Conservation (phyloP, 2,329 filamentous ascomycete genomes). For the Fusarium continuum region DNA sequence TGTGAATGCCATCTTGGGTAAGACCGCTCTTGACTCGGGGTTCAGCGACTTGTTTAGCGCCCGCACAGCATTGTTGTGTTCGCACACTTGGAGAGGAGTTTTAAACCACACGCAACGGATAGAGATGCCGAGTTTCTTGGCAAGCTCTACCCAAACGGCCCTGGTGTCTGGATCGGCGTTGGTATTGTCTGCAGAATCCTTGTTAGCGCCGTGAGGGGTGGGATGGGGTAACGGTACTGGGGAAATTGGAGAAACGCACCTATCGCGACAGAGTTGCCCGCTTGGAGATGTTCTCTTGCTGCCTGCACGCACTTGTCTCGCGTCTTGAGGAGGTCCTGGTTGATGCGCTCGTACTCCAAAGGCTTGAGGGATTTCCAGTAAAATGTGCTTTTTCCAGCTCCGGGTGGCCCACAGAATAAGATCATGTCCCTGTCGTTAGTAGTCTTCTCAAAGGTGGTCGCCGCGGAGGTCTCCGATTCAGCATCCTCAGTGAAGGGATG, state of each 20-base stretch:
- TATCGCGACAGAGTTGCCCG: constrained; percentile 76
- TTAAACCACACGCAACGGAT: constrained; percentile 90
- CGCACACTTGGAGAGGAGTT: constrained; percentile 72
- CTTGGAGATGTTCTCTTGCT: constrained; percentile 71
- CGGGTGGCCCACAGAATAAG: constrained; percentile 87
- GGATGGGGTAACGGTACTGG: constrained; percentile 24
- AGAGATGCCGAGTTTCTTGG: constrained; percentile 73
- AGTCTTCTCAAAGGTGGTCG: constrained; percentile 66
- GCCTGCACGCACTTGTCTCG: constrained; percentile 75
- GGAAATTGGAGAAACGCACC: constrained; percentile 63
- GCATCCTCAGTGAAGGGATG: constrained; percentile 53
- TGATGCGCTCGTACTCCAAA: constrained; percentile 83
- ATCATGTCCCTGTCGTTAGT: constrained; percentile 77
- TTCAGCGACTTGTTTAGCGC: constrained; percentile 78
- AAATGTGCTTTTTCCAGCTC: constrained; percentile 91
- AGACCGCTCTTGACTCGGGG: constrained; percentile 76
- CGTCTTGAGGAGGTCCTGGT: constrained; percentile 88
- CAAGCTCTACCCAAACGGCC: constrained; percentile 80
- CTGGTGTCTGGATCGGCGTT: constrained; percentile 84
- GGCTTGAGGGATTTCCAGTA: constrained; percentile 82
- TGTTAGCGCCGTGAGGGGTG: constrained; percentile 23
- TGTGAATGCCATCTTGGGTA: constrained; percentile 84
- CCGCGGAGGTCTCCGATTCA: constrained; percentile 33
- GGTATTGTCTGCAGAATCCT: constrained; percentile 78
- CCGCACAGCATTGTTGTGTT: constrained; percentile 89